Evolutionary conservation across 106 monocot genomes (phyloP).

Genomic region (Ottelia alismoides): DNA sequence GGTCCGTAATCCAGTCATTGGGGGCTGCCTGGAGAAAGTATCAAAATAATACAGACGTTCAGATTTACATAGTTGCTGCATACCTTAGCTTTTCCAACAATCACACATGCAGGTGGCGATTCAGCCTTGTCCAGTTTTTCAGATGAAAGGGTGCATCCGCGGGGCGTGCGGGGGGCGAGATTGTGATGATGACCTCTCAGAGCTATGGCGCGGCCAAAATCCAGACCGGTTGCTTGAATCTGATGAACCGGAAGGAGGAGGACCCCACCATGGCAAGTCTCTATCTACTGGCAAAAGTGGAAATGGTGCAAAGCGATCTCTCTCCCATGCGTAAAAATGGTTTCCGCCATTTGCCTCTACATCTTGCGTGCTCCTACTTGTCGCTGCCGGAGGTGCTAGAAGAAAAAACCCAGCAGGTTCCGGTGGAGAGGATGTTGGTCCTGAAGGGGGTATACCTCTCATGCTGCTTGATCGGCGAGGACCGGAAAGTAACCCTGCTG

Average conservation of each 20-base stretch:
- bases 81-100: no score
- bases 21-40: no score
- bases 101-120: no score
- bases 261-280: constrained; percentile 26
- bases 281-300: constrained; percentile 24
- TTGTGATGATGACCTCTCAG: constrained; percentile 16
- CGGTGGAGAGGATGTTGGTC: constrained; percentile 4
- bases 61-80: no score
- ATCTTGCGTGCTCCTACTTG: constrained; percentile 15
- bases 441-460: constrained; percentile 10
- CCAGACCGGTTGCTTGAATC: constrained; percentile 12
- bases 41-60: no score
- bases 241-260: constrained; percentile 7
- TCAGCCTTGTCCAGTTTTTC: no score
- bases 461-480: constrained; percentile 7
- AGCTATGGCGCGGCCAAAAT: constrained; percentile 13
- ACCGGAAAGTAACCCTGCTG: constrained; percentile 5
- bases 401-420: constrained; percentile 21
- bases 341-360: constrained; percentile 16
- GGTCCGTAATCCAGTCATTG: no score
- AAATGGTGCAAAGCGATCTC: constrained; percentile 33
- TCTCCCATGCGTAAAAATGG: constrained; percentile 36
- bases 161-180: constrained; percentile 2
- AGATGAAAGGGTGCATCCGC: constrained; percentile 13
- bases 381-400: constrained; percentile 12